phyloP scores from a whole-genome alignment of 2,329 filamentous ascomycete genomes.

The Colletotrichum simmondsii region DNA sequence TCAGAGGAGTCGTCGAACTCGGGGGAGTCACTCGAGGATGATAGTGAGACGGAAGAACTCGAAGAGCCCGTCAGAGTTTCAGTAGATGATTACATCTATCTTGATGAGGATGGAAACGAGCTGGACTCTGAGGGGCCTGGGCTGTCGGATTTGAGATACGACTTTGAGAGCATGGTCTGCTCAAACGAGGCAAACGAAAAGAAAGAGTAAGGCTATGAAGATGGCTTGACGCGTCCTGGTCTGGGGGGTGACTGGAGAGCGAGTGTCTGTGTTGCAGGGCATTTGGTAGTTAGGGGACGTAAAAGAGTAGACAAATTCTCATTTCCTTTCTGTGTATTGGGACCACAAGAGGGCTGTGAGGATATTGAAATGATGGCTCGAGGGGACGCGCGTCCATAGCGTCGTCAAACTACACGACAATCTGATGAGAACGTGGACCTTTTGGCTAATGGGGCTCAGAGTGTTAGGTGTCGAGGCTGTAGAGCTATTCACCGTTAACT shows the following conservation, averaged over 20 bases:
- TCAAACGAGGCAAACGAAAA: neutral
- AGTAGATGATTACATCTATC: neutral
- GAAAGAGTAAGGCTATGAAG: neutral
- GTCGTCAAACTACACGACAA: too few relatives aligned
- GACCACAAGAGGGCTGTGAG: too few relatives aligned
- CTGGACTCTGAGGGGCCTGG: neutral
- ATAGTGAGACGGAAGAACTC: neutral
- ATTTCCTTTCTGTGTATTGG: too few relatives aligned
- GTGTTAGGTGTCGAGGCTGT: too few relatives aligned
- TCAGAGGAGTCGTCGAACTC: fast-evolving
- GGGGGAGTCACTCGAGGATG: too few relatives aligned
- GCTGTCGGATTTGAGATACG: neutral
- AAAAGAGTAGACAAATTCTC: neutral
- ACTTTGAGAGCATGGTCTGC: neutral
- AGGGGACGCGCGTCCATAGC: too few relatives aligned
- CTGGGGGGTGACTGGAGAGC: fast-evolving
- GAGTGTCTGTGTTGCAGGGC: neutral
- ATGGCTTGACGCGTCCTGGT: neutral
- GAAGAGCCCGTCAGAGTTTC: neutral
- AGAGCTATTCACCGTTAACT: too few relatives aligned
- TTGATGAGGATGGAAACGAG: neutral
- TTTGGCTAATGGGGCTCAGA: too few relatives aligned
- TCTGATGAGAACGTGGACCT: too few relatives aligned
- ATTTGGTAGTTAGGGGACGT: neutral
- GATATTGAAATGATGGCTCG: too few relatives aligned